Evolutionary conservation across 2,329 filamentous ascomycete genomes (phyloP), one percentile per base, ranked within the genome.

Genomic region (Aureobasidium sp.): DNA sequence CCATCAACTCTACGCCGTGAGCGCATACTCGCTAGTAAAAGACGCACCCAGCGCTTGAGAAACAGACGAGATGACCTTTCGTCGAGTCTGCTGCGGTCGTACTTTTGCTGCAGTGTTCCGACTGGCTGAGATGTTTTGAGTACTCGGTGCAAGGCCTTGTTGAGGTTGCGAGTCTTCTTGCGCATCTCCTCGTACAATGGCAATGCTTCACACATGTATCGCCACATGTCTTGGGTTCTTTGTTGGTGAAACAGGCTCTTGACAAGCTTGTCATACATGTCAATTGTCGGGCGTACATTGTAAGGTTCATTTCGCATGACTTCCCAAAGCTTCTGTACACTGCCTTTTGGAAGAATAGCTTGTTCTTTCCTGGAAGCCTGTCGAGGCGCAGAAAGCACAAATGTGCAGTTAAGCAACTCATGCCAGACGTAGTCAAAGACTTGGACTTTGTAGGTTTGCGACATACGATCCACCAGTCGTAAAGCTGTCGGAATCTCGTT

Each of bases 341-440:
- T 80, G 3, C 78, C 68, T 3, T 72, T 54, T 0, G 80, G 74
- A 10, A 90, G 73, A 65, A 78, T 81, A 48, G 27, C 43, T 66
- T 31, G 20, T 33, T 45, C 59, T 1, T 16, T 27, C 13, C 25
- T 62, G 11, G 33, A 51, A 20, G 25, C 47, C 18, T 42, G 45
- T 73, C 80, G 68, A 75, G 79, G 75, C 2, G 62, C 55, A 4
- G 84, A 80, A 47, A 89, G 81, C 13, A 92, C 80, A 71, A 88
- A 91, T 0, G 90, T 85, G 86, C 91, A 93, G 67, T 88, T 83
- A 20, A 95, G 80, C 3, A 95, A 77, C 64, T 90, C 86, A 10
- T 84, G 82, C 93, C 93, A 95, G 23, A 89, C 82, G 7, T 82
- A 74, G 9, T 74, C 71, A 0, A 88, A 78, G 43, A 95, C 88